Base-by-base conservation (phyloP, 2,329 filamentous ascomycete genomes). In the Pezicula neosporulosa region DNA sequence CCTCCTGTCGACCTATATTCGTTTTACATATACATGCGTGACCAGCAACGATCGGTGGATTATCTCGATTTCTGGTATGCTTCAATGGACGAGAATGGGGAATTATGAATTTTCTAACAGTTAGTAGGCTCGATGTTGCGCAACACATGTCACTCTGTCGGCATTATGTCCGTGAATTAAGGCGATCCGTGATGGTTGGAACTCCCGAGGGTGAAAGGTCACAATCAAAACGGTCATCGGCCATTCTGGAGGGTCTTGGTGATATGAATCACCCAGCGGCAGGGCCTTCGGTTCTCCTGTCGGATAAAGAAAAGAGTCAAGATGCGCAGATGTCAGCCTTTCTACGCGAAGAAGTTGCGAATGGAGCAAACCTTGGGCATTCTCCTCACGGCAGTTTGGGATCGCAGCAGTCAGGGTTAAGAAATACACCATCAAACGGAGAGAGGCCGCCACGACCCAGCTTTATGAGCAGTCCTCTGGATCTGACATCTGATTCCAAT, bases 11-110 rank as follows among this genome's bases (percentile, higher is more conserved):
- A 99, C 66, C 78, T 99, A 10, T 99, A 96, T 71, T 97, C 92
- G 2, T 99, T 99, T 76, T 99, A 99, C 73, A 99, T 99, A 63
- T 99, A 96, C 73, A 99, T 99, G 94, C 85, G 94, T 64, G 95
- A 99, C 70, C 92, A 97, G 72, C 94, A 99, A 71, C 85, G 92
- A 68, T 97, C 93, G 7, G 94, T 99, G 12, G 94, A 99, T 66
- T 99, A 99, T 65, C 77, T 99, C 39, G 94, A 99, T 68, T 99
- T 99, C 72, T 99, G 95, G 94, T 97, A 76, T 52, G 83, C 68
- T 48, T 43, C 15, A n/a, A 42, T 35, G 10, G 6, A 12, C 19
- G 24, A 15, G 37, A 4, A 39, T 47, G 38, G 19, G 10, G 21
- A 44, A 24, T 15, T 41, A 30, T 44, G 10, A 28, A 44, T 28